Evolutionary conservation across 2,329 filamentous ascomycete species (phyloP).

Genomic region (Colletotrichum echinochloae): DNA sequence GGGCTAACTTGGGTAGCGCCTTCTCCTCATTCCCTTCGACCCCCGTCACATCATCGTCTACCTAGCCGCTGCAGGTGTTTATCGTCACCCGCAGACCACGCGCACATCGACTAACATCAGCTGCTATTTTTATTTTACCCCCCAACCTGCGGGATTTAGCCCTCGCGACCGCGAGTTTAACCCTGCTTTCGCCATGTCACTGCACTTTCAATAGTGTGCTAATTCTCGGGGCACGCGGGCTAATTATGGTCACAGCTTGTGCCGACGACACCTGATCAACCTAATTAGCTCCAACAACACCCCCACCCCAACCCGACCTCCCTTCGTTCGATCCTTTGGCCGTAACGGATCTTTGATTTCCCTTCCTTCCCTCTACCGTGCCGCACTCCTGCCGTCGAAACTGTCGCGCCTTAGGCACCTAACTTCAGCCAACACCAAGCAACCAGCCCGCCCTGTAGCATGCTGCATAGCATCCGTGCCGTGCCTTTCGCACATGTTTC

Average conservation of each 20-base stretch:
- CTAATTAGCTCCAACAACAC: constrained; percentile 25
- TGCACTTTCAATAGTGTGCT: constrained; percentile 7
- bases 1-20: constrained; percentile 46
- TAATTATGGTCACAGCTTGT: constrained; percentile 28
- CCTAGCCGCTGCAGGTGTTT: constrained; percentile 39
- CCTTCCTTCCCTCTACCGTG: constrained; percentile 18
- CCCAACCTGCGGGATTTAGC: constrained; percentile 42
- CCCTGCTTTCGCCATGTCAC: constrained; percentile 20
- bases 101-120: constrained; percentile 32
- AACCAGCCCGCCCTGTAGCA: neutral
- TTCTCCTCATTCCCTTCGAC: constrained; percentile 15
- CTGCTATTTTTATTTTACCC: constrained; percentile 54
- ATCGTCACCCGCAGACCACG: constrained; percentile 38
- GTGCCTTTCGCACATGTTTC: constrained; percentile 8
- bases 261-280: neutral
- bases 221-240: constrained; percentile 13
- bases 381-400: constrained; percentile 43
- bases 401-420: constrained; percentile 14
- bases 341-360: constrained; percentile 6
- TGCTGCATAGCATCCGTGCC: constrained; percentile 22
- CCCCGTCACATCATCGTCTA: constrained; percentile 28
- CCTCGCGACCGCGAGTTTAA: constrained; percentile 23
- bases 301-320: neutral
- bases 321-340: neutral
- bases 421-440: constrained; percentile 20